phyloP scores from a whole-genome alignment of 2,329 filamentous ascomycete genomes.

The Trichoderma guizhouense region DNA sequence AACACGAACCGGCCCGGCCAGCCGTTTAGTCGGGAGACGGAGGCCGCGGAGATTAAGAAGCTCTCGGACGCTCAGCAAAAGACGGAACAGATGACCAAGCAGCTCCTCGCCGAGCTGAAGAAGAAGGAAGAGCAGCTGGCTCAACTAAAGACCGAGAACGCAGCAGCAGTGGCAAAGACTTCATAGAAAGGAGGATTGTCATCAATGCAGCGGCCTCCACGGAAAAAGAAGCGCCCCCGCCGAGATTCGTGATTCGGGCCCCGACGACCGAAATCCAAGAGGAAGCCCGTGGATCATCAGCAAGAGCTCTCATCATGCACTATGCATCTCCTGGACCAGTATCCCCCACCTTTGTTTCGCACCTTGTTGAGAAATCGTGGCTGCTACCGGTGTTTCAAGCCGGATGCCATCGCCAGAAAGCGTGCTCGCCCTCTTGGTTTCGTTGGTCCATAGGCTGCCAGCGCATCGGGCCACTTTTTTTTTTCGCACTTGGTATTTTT shows the following conservation, averaged over 20 bases:
- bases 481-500: background rate
- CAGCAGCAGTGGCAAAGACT: slow-evolving; percentile 42
- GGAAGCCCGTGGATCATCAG: background rate
- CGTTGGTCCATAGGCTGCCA: slow-evolving; percentile 11
- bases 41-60: slow-evolving; percentile 59
- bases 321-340: background rate
- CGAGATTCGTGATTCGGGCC: background rate
- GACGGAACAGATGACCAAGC: slow-evolving; percentile 58
- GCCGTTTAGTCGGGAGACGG: slow-evolving; percentile 71
- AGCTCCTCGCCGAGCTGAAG: slow-evolving; percentile 58
- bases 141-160: slow-evolving; percentile 57
- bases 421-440: background rate
- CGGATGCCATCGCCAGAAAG: background rate
- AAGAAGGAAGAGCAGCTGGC: slow-evolving; percentile 61
- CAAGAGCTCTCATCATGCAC: background rate
- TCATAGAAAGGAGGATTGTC: slow-evolving; percentile 12
- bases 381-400: background rate
- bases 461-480: slow-evolving; percentile 2
- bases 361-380: background rate
- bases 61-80: slow-evolving; percentile 62
- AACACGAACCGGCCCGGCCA: slow-evolving; percentile 62
- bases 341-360: background rate
- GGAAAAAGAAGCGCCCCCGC: background rate
- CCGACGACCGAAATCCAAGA: background rate
- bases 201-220: background rate